Conservation (phyloP, 306 rosid species). For the Quercus alba region DNA sequence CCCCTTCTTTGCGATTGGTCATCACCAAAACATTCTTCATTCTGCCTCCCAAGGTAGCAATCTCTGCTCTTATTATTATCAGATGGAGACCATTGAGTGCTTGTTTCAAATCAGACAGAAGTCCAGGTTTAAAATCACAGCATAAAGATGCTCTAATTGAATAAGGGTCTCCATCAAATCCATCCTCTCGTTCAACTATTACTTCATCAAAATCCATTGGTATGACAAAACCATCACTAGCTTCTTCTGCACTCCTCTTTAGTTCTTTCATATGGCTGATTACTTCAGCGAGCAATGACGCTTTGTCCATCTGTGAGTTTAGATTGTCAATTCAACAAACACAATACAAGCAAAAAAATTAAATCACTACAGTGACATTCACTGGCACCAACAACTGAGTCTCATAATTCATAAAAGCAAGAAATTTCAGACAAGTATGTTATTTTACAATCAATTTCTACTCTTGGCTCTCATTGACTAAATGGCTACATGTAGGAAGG, state of each 20-base stretch:
- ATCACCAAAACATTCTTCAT: slow-evolving; percentile 69
- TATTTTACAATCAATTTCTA: no score
- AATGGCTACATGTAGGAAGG: no score
- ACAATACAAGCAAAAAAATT: slow-evolving; percentile 3
- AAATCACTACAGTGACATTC: not conserved
- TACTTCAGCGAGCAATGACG: slow-evolving; percentile 65
- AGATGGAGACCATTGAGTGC: slow-evolving; percentile 57
- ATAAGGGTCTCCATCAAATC: slow-evolving; percentile 46
- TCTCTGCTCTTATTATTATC: slow-evolving; percentile 53
- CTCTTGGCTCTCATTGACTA: no score
- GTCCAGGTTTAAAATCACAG: slow-evolving; percentile 64
- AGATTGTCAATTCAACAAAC: not conserved
- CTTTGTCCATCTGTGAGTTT: slow-evolving; percentile 73
- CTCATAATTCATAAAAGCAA: not conserved
- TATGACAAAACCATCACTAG: slow-evolving; percentile 46
- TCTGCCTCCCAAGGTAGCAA: slow-evolving; percentile 55
- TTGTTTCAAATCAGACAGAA: slow-evolving; percentile 56
- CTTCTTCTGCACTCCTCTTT: slow-evolving; percentile 53
- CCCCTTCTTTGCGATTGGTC: slow-evolving; percentile 42
- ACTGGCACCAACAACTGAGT: not conserved
- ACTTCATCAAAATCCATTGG: slow-evolving; percentile 65
- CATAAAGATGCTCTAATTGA: slow-evolving; percentile 58
- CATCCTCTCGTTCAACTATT: slow-evolving; percentile 58
- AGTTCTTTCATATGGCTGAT: slow-evolving; percentile 56
- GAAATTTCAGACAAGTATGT: no score